Conservation (phyloP, 176 grass and related monocot species). For the Bonia amplexicaulis region DNA sequence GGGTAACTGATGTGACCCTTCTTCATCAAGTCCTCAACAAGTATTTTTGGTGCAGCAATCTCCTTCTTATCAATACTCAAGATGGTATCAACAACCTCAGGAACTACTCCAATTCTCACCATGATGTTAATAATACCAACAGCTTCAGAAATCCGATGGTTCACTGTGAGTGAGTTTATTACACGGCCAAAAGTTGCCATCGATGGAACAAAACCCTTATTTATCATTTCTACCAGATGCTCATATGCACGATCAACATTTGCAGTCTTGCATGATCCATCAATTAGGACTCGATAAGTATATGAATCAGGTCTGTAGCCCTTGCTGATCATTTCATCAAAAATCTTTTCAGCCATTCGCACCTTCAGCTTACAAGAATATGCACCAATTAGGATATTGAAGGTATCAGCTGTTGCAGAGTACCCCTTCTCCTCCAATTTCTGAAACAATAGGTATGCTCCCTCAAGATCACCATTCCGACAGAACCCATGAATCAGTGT, state of each 20-base stretch:
- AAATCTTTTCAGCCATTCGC: slow-evolving; percentile 77
- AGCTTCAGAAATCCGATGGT: slow-evolving; percentile 48
- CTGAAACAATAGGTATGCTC: slow-evolving; percentile 65
- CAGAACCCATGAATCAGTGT: slow-evolving; percentile 85
- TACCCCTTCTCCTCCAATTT: slow-evolving; percentile 68
- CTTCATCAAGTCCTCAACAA: slow-evolving; percentile 92
- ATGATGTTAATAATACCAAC: slow-evolving; percentile 68
- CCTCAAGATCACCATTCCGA: slow-evolving; percentile 70
- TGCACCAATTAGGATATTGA: slow-evolving; percentile 76
- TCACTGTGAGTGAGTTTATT: slow-evolving; percentile 63
- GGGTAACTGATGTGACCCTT: slow-evolving; percentile 81
- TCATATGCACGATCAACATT: slow-evolving; percentile 50
- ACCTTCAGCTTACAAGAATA: slow-evolving; percentile 71
- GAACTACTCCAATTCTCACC: slow-evolving; percentile 66
- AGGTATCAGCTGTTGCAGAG: slow-evolving; percentile 65
- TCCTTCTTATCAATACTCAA: slow-evolving; percentile 81
- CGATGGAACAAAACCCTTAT: slow-evolving; percentile 64
- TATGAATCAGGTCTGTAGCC: slow-evolving; percentile 63
- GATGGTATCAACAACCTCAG: slow-evolving; percentile 73
- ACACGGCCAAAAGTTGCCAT: slow-evolving; percentile 69
- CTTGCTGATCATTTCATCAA: slow-evolving; percentile 63
- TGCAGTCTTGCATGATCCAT: slow-evolving; percentile 74
- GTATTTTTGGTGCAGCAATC: slow-evolving; percentile 93
- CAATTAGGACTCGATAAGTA: slow-evolving; percentile 72
- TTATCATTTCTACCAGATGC: slow-evolving; percentile 66